A percentile compares a stretch with the other conserved stretches of the same genome.
These are phyloP conservation scores for Smittium culicis DNA, from an alignment of 371 early-diverging fungal species.

Conservation along the genomic window DNA sequence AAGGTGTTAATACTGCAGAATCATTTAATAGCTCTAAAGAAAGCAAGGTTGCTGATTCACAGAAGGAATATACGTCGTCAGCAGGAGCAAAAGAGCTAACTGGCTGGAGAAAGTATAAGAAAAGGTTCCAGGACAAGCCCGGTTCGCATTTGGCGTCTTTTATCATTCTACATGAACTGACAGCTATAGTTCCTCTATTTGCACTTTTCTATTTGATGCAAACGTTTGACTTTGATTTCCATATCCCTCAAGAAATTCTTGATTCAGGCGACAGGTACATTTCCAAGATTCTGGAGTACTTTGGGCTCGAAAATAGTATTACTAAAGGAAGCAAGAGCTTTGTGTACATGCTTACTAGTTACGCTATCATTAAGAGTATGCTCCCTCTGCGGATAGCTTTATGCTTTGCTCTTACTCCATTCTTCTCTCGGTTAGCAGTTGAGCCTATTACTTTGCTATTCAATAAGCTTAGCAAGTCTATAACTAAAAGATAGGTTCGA, in stretches of 20 bases:
- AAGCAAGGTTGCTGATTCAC: no score
- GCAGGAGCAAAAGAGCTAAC: no score
- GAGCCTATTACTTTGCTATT: constrained; percentile 16
- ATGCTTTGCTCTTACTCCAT: constrained; percentile 54
- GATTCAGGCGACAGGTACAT: constrained; percentile 54
- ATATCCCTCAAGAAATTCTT: constrained; percentile 45
- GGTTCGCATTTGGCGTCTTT: constrained; percentile 68
- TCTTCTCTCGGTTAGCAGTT: constrained; percentile 19
- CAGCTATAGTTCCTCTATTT: constrained; percentile 70
- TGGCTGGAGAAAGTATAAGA: constrained; percentile 38
- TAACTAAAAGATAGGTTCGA: background rate
- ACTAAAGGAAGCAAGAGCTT: constrained; percentile 24
- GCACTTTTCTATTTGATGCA: constrained; percentile 50
- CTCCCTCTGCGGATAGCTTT: constrained; percentile 52
- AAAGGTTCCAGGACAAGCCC: constrained; percentile 55
- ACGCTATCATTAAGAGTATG: constrained; percentile 64
- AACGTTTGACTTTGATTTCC: constrained; percentile 13
- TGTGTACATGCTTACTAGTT: constrained; percentile 59
- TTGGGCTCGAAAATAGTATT: constrained; percentile 42
- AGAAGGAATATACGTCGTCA: no score
- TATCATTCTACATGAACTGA: constrained; percentile 73
- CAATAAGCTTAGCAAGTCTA: background rate
- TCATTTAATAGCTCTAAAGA: no score
- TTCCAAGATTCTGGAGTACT: constrained; percentile 38
- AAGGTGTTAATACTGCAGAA: no score